Evolutionary conservation across 306 rosid species (phyloP).

Genomic region (Prunus mume): DNA sequence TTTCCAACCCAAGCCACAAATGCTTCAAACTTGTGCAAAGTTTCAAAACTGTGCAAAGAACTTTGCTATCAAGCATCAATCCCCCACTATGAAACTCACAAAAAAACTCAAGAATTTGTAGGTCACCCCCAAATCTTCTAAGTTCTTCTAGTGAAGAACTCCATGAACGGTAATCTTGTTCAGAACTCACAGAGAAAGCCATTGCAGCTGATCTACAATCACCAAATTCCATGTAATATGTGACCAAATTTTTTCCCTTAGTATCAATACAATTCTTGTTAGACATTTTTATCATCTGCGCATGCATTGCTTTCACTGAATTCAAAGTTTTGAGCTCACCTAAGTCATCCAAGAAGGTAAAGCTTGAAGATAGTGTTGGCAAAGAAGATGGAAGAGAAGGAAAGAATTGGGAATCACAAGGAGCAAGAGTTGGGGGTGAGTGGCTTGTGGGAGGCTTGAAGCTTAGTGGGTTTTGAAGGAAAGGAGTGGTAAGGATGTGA

Average conservation of each 20-base stretch:
- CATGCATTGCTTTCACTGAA: constrained; percentile 51
- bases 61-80: constrained; percentile 39
- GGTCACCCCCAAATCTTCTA: constrained; percentile 48
- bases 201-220: constrained; percentile 53
- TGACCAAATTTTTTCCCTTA: constrained; percentile 39
- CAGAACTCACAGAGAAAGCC: constrained; percentile 50
- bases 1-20: constrained; percentile 46
- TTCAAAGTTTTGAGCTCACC: constrained; percentile 37
- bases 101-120: constrained; percentile 43
- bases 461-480: constrained; percentile 28
- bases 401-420: constrained; percentile 19
- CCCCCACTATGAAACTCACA: constrained; percentile 39
- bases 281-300: constrained; percentile 50
- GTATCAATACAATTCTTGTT: constrained; percentile 26
- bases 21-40: constrained; percentile 44
- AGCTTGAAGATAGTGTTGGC: constrained; percentile 22
- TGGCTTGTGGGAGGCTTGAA: constrained; percentile 22
- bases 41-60: constrained; percentile 50
- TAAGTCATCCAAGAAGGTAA: constrained; percentile 26
- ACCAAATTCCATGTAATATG: constrained; percentile 49
- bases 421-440: constrained; percentile 23
- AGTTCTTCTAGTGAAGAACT: constrained; percentile 48
- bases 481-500: constrained; percentile 34
- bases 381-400: constrained; percentile 35
- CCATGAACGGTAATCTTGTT: constrained; percentile 43